These are phyloP conservation scores for Beauveria scarabaeidicola DNA, from an alignment of 2,329 filamentous ascomycete species.

Conservation along the genomic window DNA sequence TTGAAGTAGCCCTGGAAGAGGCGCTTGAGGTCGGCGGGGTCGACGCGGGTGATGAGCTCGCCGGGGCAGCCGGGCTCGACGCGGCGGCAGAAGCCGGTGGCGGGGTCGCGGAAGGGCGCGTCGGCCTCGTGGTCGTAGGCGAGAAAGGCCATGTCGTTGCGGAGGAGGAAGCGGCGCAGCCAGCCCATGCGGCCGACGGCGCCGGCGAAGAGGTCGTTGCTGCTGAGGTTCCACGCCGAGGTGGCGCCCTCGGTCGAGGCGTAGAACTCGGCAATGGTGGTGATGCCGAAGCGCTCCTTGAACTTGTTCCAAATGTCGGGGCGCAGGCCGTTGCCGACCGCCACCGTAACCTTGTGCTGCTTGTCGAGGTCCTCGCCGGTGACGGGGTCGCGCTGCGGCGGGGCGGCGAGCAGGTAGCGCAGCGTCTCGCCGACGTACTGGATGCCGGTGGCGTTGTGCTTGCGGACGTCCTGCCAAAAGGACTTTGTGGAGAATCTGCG, in stretches of 20 bases:
- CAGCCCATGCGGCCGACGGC: conserved; percentile 68
- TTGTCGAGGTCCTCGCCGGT: conserved; percentile 64
- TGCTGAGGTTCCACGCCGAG: conserved; percentile 63
- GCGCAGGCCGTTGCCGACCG: conserved; percentile 77
- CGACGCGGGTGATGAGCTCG: conserved; percentile 66
- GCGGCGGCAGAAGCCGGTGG: conserved; percentile 58
- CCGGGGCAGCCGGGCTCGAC: conserved; percentile 56
- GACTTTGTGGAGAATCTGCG: conserved; percentile 68
- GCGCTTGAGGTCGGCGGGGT: conserved; percentile 51
- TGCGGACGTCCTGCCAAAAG: conserved; percentile 72
- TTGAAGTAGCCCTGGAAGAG: conserved; percentile 78
- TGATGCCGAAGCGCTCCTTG: conserved; percentile 70
- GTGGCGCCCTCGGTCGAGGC: conserved; percentile 65
- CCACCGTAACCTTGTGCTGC: conserved; percentile 62
- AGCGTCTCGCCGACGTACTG: conserved; percentile 88
- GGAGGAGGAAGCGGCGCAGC: conserved; percentile 48
- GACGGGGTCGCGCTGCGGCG: conserved; percentile 50
- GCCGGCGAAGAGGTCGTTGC: conserved; percentile 65
- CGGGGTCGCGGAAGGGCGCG: conserved; percentile 55
- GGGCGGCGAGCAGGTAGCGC: conserved; percentile 66
- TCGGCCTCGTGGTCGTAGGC: conserved; percentile 65
- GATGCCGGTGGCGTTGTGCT: conserved; percentile 61
- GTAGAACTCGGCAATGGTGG: conserved; percentile 72
- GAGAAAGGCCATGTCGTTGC: conserved; percentile 48
- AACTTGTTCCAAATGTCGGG: conserved; percentile 81